Evolutionary conservation across 495 filamentous ascomycete species (phyloP), one percentile per base, ranked within the genome.

Genomic region (Penicillium argentinense): DNA sequence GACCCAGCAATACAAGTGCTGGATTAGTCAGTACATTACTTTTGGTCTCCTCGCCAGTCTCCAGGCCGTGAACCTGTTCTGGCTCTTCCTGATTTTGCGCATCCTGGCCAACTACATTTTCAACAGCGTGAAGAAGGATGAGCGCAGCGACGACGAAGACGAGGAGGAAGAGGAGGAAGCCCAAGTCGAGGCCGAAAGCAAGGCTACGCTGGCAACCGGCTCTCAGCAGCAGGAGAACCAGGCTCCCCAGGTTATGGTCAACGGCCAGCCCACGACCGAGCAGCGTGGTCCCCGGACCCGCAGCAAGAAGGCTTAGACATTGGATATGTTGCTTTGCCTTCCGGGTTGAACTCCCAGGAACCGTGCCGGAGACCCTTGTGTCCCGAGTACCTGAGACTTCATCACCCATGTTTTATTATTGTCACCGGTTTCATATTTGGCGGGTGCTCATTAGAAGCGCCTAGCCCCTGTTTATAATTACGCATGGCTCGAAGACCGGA

Each of bases 21-120:
- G 71, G 62, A 71, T 95, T 49, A 78, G 86, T 41, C 86, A 91
- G 54, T 73, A 73, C 54, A 88, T 95, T 59, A 88, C 87, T 0
- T 80, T 87, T 16, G 56, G 56, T 6, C 68, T 95, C 42, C 79
- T 95, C 9, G 81, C 84, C 33, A 78, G 77, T 61, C 67, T 95
- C 46, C 89, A 95, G 66, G 80, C 81, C 4, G 76, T 95, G 26
- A 95, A 95, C 57, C 60, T 95, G 38, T 91, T 95, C 71, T 95
- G 89, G 89, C 70, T 95, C 17, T 92, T 80, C 66, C 80, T 86
- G 64, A 92, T 95, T 49, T 60, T 89, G 22, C 81, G 84, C 54
- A 87, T 95, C 47, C 78, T 87, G 30, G 69, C 73, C 54, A 79
- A 78, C 52, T 80, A 81, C 48, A 56, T 80, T 28, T 72, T 81